phyloP scores from a whole-genome alignment of 177 flowering plant species.

The Vitis hybrid region DNA sequence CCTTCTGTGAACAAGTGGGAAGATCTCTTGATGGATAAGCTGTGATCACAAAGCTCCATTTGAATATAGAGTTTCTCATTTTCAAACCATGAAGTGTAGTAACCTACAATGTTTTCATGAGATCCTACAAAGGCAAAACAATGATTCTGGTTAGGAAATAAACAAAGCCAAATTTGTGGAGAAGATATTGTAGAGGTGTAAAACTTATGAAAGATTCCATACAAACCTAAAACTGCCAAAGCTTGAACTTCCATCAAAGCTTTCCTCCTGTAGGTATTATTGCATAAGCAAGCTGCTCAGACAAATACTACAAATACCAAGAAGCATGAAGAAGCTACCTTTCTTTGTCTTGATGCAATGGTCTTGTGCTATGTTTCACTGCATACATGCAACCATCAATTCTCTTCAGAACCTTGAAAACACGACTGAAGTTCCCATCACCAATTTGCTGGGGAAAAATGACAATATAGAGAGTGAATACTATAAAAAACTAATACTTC shows the following conservation, averaged over 20 bases:
- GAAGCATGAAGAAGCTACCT: slow-evolving; percentile 45
- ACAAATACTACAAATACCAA: not conserved
- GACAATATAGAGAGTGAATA: too few species aligned
- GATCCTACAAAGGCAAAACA: slow-evolving; percentile 40
- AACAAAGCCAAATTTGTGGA: not conserved
- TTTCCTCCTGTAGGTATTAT: slow-evolving; percentile 52
- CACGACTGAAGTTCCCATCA: slow-evolving; percentile 81
- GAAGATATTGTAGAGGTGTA: not conserved
- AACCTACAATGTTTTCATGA: slow-evolving; percentile 81
- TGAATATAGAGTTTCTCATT: slow-evolving; percentile 91
- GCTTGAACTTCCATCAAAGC: slow-evolving; percentile 99
- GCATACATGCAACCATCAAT: slow-evolving; percentile 97
- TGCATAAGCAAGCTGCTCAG: slow-evolving; percentile 13
- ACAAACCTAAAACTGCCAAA: slow-evolving; percentile 84
- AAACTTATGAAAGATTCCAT: too few species aligned
- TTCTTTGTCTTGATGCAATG: slow-evolving; percentile 68
- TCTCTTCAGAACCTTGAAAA: slow-evolving; percentile 84
- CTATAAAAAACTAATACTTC: not conserved
- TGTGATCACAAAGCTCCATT: slow-evolving; percentile 89
- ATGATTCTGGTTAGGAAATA: not conserved
- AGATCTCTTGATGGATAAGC: slow-evolving; percentile 49
- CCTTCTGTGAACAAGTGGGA: slow-evolving; percentile 44
- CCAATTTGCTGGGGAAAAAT: slow-evolving; percentile 70
- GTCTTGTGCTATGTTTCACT: slow-evolving; percentile 72
- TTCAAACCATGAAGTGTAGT: slow-evolving; percentile 92